A percentile compares a stretch with the other conserved stretches of the same genome.
These are phyloP conservation scores for Candida dubliniensis DNA, from an alignment of 1,139 yeast genomes.

Conservation along the genomic window DNA sequence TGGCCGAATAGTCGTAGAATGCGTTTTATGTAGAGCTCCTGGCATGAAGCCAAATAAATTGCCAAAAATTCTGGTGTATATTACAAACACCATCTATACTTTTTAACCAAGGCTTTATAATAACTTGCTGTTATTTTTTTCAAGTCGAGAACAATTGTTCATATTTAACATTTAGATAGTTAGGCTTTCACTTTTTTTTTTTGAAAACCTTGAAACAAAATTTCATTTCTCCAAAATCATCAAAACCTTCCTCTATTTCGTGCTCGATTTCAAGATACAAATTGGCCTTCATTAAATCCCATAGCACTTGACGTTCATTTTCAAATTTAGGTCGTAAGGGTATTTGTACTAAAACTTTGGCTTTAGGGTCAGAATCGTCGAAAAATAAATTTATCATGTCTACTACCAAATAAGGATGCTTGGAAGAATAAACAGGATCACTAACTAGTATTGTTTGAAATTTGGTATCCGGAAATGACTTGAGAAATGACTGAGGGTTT, in stretches of 20 bases:
- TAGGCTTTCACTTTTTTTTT: neutral
- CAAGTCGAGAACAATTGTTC: too few species aligned
- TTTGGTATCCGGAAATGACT: constrained; percentile 18
- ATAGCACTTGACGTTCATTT: constrained; percentile 58
- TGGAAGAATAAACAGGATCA: constrained; percentile 84
- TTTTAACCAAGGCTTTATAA: too few species aligned
- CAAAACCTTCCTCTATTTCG: constrained; percentile 60
- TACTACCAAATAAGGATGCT: constrained; percentile 75
- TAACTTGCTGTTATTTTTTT: too few species aligned
- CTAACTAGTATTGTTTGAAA: constrained; percentile 70
- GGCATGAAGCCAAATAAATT: too few species aligned
- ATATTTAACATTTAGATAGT: too few species aligned
- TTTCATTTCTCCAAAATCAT: constrained; percentile 79
- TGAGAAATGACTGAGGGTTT: constrained; percentile 44
- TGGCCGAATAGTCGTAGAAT: too few species aligned
- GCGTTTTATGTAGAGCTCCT: too few species aligned
- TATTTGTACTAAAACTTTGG: constrained; percentile 64
- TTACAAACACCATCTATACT: too few species aligned
- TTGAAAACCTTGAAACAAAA: constrained; percentile 55
- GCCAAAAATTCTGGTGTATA: too few species aligned
- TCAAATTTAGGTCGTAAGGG: constrained; percentile 73
- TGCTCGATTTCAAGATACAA: constrained; percentile 27
- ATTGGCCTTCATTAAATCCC: constrained; percentile 48
- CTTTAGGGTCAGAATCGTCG: constrained; percentile 18
- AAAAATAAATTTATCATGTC: constrained; percentile 53